Base-by-base conservation (phyloP, 257 asterid genomes). In the Osmanthus fragrans region DNA sequence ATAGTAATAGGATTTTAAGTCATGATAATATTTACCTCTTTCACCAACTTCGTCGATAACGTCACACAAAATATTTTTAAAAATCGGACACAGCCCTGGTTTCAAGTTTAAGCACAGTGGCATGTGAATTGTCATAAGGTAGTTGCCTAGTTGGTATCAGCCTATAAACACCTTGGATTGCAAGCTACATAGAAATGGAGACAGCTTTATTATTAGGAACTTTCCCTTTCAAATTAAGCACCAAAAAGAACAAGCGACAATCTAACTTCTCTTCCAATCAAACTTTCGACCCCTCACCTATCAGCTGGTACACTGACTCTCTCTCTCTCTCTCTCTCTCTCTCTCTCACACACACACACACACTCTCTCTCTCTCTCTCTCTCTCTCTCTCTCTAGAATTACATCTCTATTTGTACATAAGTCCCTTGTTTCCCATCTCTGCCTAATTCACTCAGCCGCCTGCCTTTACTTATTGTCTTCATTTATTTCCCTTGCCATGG, bases 261-360 rank as follows among this genome's bases (percentile, higher is more conserved):
- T 79, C 80, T 85, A 33, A 78, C 97, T 85, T 89, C 80, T 80
- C 81, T 90, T 88, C 86, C 83, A 92, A 90, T 89, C 97, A 86
- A 92, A 85, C 89, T 75, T 60, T 78, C 77, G 95, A 92, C 97
- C 73, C 81, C 83, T 84, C 83, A 90, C 86, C 94, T 49, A 85
- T 81, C 76, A 78, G 85, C 90, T 86, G 92, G 90, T 91, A 68
- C 68, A 74, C 77, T 58, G 30, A n/a, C 29, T 23, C 4, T 56
- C 30, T 76, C 82, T 76, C 51, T 70, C 65, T 70, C 29, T 23
- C 4, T 56, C 30, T 76, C 82, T 76, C 51, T 70, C 65, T 70
- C 86, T 67, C 79, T 18, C 84, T 34, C 84, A 76, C 74, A 76
- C 71, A 77, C 77, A 60, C n/a, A n/a, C n/a, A n/a, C n/a, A n/a